Evolutionary conservation across 169 alveolate genomes (phyloP).

Genomic region (Plasmodium blacklocki): DNA sequence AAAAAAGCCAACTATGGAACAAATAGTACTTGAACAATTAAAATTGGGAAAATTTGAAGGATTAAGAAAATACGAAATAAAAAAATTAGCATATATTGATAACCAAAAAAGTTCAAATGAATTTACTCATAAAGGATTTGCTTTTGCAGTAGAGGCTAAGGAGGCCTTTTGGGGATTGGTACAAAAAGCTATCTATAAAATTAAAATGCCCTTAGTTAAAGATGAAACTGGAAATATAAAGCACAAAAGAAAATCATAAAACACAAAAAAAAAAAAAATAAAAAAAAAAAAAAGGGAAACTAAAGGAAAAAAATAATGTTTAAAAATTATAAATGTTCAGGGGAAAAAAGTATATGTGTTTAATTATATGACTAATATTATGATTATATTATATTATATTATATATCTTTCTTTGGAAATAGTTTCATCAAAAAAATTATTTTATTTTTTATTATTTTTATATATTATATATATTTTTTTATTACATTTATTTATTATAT

Average conservation of each 20-base stretch:
- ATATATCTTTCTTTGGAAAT: not conserved
- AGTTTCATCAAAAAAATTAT: too few relatives aligned
- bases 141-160: conserved; percentile 82
- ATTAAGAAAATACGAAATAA: conserved; percentile 31
- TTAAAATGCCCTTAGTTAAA: conserved; percentile 61
- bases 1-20: conserved; percentile 83
- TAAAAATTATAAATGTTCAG: too few relatives aligned
- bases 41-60: conserved; percentile 81
- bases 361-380: too few relatives aligned
- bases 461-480: too few relatives aligned
- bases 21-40: conserved; percentile 78
- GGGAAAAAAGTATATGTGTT: too few relatives aligned
- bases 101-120: conserved; percentile 32
- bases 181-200: conserved; percentile 81
- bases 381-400: conserved; percentile 7
- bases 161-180: conserved; percentile 79
- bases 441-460: too few relatives aligned
- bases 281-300: not conserved
- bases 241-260: conserved; percentile 9
- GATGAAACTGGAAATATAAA: conserved; percentile 9
- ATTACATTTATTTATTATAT: too few relatives aligned
- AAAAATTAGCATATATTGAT: conserved; percentile 79
- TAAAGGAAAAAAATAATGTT: not conserved
- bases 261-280: not conserved
- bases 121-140: conserved; percentile 75